Evolutionary conservation across 106 monocot genomes (phyloP), one percentile per base, ranked within the genome.

Genomic region (Triglochin maritima): DNA sequence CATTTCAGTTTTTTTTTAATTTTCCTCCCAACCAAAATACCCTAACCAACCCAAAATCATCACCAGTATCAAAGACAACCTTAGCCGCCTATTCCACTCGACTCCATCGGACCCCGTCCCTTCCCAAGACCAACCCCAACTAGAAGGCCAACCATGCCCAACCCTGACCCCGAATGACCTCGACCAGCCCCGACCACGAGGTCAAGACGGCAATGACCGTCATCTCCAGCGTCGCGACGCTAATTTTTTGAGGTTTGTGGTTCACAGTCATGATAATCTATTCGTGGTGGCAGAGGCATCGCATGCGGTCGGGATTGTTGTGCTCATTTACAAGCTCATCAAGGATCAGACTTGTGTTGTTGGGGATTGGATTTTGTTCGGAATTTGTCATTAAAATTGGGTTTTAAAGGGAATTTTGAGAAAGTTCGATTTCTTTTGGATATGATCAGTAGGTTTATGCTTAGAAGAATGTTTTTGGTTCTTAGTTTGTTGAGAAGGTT

Each of bases 251-350:
- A 12, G 50, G 44, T 46, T 71, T 9, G 61, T 52, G 43, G 71
- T 71, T 6, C 50, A 62, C 47, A 49, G 61, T 41, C 71, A 71
- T 43, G 61, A 71, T 49, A 61, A 71, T 49, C 50, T 71, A 50
- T 71, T 71, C 71, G 71, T 71, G 9, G 71, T 60, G 42, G 60
- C 71, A 5, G 71, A 71, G 51, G 60, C 50, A 1, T 16, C 29
- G 44, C 71, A 71, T 62, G 60, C 62, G 50, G 42, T 12, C 11
- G 71, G 71, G 4, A 60, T 71, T 49, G 3, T 17, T 13, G 61
- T 71, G n/a, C 71, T 71, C 47, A 62, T 52, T 51, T 71, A 71
- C 71, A 71, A 71, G 62, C 71, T 71, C 51, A 50, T 50, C 62
- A 60, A 62, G 17, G 61, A 71, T 16, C n/a, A n/a, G 42, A 71